Evolutionary conservation across 768 basidiomycete genomes (phyloP).

Genomic region (Artomyces pyxidatus): DNA sequence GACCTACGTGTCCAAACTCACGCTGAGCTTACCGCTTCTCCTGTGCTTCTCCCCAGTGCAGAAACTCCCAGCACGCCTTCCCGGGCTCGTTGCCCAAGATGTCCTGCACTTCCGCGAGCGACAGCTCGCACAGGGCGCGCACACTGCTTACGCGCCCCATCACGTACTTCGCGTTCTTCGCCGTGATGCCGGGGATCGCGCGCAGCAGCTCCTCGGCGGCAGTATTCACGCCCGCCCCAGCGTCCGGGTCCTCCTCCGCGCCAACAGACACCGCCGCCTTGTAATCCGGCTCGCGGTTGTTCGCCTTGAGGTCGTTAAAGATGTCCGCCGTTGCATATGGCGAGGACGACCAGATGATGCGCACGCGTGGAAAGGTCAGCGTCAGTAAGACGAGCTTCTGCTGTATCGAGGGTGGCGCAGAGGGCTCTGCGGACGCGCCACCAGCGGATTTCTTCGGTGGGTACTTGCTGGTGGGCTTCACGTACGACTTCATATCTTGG

Average conservation of each 20-base stretch:
- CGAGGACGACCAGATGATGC: slow-evolving; percentile 96
- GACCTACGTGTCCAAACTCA: no score
- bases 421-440: slow-evolving; percentile 22
- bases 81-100: slow-evolving; percentile 79
- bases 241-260: slow-evolving; percentile 64
- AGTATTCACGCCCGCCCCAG: slow-evolving; percentile 59
- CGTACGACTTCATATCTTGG: slow-evolving; percentile 60
- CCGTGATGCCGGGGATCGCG: slow-evolving; percentile 74
- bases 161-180: slow-evolving; percentile 79
- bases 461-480: slow-evolving; percentile 51
- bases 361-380: slow-evolving; percentile 82
- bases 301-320: slow-evolving; percentile 83
- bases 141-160: slow-evolving; percentile 76
- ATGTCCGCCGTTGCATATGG: slow-evolving; percentile 89
- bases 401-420: slow-evolving; percentile 56
- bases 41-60: slow-evolving; percentile 56
- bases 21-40: no score
- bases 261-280: slow-evolving; percentile 71
- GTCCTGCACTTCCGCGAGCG: slow-evolving; percentile 52
- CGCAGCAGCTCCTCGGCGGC: slow-evolving; percentile 80
- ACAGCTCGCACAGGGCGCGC: slow-evolving; percentile 62
- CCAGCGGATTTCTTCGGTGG: slow-evolving; percentile 40
- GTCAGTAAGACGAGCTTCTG: slow-evolving; percentile 89
- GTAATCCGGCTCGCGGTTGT: slow-evolving; percentile 75
- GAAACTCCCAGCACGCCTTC: slow-evolving; percentile 71